Conservation (phyloP, 345 rosid genomes). For the Raphanus sativus region DNA sequence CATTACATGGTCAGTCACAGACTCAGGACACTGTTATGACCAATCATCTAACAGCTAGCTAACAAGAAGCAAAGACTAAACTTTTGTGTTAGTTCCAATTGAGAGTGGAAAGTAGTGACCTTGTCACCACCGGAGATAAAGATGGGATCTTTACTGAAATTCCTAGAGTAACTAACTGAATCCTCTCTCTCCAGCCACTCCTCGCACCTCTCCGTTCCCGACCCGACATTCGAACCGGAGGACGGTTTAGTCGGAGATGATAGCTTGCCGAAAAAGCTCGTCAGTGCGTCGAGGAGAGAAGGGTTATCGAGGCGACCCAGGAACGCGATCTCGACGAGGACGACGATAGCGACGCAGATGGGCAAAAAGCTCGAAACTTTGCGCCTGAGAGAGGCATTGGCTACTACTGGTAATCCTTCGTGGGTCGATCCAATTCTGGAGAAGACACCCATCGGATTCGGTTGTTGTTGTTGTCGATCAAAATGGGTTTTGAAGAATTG, state of each 20-base stretch:
- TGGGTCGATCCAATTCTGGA: conserved; percentile 43
- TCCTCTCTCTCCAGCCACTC: conserved; percentile 81
- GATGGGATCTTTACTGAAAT: conserved; percentile 70
- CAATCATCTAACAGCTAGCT: too few relatives aligned
- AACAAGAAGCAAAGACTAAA: too few relatives aligned
- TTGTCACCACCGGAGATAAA: conserved; percentile 52
- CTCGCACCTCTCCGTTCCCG: conserved; percentile 54
- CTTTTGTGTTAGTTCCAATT: too few relatives aligned
- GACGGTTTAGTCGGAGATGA: not conserved
- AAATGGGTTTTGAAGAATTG: not conserved
- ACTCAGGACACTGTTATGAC: too few relatives aligned
- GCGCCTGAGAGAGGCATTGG: conserved; percentile 44
- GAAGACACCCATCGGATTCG: conserved; percentile 43
- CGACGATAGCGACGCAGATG: conserved; percentile 59
- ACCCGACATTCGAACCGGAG: conserved; percentile 19
- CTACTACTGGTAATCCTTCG: conserved; percentile 35
- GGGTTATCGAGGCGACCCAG: conserved; percentile 74
- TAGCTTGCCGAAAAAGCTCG: conserved; percentile 45
- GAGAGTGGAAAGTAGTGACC: conserved; percentile 26
- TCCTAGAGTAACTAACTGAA: conserved; percentile 55
- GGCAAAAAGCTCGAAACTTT: conserved; percentile 69
- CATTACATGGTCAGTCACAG: too few relatives aligned
- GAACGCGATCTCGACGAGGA: conserved; percentile 65
- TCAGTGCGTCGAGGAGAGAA: conserved; percentile 57
- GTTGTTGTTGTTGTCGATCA: not conserved